Conservation (phyloP, 345 rosid species). For the Gossypium longicalyx region DNA sequence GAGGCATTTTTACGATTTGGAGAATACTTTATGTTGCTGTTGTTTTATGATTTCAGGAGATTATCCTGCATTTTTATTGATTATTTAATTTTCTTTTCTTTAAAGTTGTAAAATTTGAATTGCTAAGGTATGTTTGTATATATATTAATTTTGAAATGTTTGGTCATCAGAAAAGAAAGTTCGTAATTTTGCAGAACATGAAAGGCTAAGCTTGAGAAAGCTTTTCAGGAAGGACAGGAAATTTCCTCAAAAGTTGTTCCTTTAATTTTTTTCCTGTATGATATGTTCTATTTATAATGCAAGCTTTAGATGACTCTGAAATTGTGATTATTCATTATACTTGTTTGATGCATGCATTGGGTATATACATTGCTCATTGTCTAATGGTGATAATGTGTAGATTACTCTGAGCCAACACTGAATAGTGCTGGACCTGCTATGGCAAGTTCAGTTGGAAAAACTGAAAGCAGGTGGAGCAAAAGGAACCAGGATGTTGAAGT, state of each 20-base stretch:
- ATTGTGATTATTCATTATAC: neutral
- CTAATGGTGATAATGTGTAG: constrained; percentile 34
- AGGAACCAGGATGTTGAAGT: constrained; percentile 21
- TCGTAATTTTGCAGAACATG: neutral
- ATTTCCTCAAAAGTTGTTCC: neutral
- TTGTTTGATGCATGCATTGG: neutral
- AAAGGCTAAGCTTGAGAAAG: neutral
- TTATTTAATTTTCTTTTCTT: neutral
- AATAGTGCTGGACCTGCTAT: constrained; percentile 26
- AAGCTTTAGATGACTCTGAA: neutral
- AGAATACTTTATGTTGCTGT: neutral
- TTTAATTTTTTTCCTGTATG: neutral
- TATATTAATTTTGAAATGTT: neutral
- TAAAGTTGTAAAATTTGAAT: neutral
- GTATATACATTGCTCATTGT: neutral
- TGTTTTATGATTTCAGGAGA: neutral
- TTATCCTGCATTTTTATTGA: neutral
- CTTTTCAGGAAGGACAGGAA: neutral
- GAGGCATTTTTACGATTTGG: neutral
- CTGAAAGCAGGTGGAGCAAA: constrained; percentile 24
- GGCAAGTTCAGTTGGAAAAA: constrained; percentile 24
- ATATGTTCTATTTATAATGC: neutral
- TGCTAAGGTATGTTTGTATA: neutral
- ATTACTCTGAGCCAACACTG: constrained; percentile 32
- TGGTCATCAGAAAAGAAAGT: neutral